These are phyloP conservation scores for Tetrapisispora pingtungensis DNA, from an alignment of 805 yeast species.

Conservation along the genomic window DNA sequence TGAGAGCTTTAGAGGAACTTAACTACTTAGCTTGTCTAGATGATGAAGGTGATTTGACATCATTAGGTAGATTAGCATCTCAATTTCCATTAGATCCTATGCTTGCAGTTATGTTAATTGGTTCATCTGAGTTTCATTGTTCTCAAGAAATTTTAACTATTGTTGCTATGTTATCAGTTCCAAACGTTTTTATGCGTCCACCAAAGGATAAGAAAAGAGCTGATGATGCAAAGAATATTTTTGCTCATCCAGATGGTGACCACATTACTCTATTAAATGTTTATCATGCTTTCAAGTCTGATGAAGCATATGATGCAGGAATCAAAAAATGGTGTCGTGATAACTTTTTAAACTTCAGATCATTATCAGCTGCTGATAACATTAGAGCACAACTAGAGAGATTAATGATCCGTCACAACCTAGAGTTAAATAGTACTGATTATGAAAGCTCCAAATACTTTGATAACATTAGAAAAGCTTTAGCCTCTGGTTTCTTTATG, in stretches of 20 bases:
- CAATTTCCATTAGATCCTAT: constrained; percentile 93
- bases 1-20: constrained; percentile 72
- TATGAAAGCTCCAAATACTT: constrained; percentile 58
- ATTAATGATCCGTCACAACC: constrained; percentile 71
- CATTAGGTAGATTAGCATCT: constrained; percentile 72
- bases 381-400: constrained; percentile 77
- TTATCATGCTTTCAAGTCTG: constrained; percentile 69
- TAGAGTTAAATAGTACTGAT: constrained; percentile 62
- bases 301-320: constrained; percentile 59
- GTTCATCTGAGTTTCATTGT: constrained; percentile 61
- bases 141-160: constrained; percentile 73
- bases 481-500: constrained; percentile 93
- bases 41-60: constrained; percentile 64
- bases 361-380: constrained; percentile 75
- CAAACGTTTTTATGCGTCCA: constrained; percentile 71
- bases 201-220: constrained; percentile 66
- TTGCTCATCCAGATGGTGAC: constrained; percentile 69
- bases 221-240: constrained; percentile 62
- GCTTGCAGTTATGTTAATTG: constrained; percentile 67
- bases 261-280: constrained; percentile 78
- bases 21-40: constrained; percentile 78
- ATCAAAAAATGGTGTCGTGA: constrained; percentile 84
- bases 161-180: constrained; percentile 86
- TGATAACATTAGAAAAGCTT: constrained; percentile 73
- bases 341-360: constrained; percentile 73